Evolutionary conservation across 2,329 filamentous ascomycete species (phyloP), one percentile per base, ranked within the genome.

Genomic region (Stagonosporopsis cucurbitacearum): DNA sequence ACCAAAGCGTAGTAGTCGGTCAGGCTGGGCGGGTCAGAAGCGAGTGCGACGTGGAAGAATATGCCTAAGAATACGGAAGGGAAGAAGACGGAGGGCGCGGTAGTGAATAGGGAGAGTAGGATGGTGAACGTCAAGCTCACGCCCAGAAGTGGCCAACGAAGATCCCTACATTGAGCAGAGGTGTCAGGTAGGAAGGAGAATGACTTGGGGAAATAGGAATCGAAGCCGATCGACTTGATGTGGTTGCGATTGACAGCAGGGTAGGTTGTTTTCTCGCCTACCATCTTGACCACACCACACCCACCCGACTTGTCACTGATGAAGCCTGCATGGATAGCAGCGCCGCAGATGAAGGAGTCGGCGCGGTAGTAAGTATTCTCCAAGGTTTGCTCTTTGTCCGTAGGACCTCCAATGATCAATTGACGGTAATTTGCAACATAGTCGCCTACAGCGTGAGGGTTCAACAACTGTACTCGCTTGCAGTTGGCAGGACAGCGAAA

Each of bases 21-120:
- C 57, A 89, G 82, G 22, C 83, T 83, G 0, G 95, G 94, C 2
- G 92, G 89, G 71, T 99, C 94, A 1, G 92, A 92, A 9, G 92
- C 94, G 65, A 98, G 84, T 6, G 91, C 93, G 15, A 96, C 90
- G 61, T 96, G 92, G 79, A 90, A 91, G 77, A 96, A 98, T 33
- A 96, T 80, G 66, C 89, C 90, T 48, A 88, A 81, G 66, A 97
- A 98, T 32, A 87, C 82, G 45, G 87, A 88, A 74, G 91, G 92
- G 81, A 96, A 97, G 77, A 98, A 95, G 1, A 94, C 81, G 1
- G 85, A 82, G 0, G 93, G 86, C 0, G 88, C 91, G 0, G 87
- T 86, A 1, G 91, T 94, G 73, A 96, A 93, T 5, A 99, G 79
- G 3, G 91, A 93, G 11, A 98, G 75, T 0, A 93, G 74, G 23